Conservation (phyloP, 2,329 filamentous ascomycete genomes). For the Venturia oleaginea region DNA sequence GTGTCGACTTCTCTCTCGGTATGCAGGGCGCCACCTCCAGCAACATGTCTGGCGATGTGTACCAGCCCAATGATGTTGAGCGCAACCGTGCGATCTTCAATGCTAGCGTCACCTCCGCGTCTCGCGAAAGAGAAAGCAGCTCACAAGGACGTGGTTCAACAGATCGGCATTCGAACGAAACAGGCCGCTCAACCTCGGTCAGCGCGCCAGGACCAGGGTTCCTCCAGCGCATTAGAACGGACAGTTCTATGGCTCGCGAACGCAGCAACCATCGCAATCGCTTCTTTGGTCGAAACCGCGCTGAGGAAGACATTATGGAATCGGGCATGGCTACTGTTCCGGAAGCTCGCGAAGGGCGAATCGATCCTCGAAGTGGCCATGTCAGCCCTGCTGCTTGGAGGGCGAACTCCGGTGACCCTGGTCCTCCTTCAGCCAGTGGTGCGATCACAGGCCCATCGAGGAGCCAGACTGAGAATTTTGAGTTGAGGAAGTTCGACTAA, state of each 20-base stretch:
- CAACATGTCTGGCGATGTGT: constrained; percentile 56
- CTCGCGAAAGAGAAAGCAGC: constrained; percentile 24
- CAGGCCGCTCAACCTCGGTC: constrained; percentile 25
- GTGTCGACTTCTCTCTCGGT: constrained; percentile 63
- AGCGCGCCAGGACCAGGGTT: constrained; percentile 20
- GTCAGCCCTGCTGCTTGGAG: constrained; percentile 12
- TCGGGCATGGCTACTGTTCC: constrained; percentile 41
- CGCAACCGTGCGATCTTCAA: constrained; percentile 30
- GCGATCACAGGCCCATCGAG: neutral
- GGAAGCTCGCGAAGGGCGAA: constrained; percentile 20
- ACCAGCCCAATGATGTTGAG: constrained; percentile 41
- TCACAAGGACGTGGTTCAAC: constrained; percentile 16
- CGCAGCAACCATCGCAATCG: constrained; percentile 47
- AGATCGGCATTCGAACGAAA: constrained; percentile 22
- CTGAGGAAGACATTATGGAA: constrained; percentile 35
- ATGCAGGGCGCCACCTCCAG: constrained; percentile 50
- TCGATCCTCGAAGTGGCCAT: constrained; percentile 13
- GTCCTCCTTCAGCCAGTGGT: neutral
- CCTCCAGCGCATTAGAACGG: constrained; percentile 27
- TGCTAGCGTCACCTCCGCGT: constrained; percentile 23
- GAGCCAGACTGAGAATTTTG: constrained; percentile 3
- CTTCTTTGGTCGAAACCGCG: constrained; percentile 47
- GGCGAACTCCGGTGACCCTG: neutral
- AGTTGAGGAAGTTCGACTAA: neutral
- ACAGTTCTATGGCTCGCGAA: constrained; percentile 24